A percentile compares a stretch with the other conserved stretches of the same genome.
Evolutionary conservation across 257 asterid genomes (phyloP).

Genomic region (Eustoma russellianum): DNA sequence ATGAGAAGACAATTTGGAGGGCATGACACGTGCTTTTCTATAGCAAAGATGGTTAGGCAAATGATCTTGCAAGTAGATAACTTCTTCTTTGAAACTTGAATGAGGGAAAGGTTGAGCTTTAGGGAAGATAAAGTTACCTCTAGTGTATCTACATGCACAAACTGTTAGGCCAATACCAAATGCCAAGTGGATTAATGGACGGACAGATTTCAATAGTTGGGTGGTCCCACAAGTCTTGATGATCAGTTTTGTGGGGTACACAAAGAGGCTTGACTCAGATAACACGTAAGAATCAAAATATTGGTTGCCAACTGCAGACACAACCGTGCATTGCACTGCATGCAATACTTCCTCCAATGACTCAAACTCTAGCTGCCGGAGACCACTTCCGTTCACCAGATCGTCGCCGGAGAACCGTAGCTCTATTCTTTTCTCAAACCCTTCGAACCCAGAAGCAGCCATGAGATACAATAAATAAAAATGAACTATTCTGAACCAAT

Average conservation of each 20-base stretch:
- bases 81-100: conserved; percentile 63
- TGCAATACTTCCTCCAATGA: conserved; percentile 55
- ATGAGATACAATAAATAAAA: conserved; percentile 14
- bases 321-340: conserved; percentile 91
- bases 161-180: conserved; percentile 44
- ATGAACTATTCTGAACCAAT: background rate
- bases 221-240: conserved; percentile 98
- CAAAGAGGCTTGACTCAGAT: conserved; percentile 79
- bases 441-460: conserved; percentile 96
- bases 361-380: conserved; percentile 52
- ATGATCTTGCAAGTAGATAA: conserved; percentile 38
- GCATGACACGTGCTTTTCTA: conserved; percentile 53
- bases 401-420: conserved; percentile 70
- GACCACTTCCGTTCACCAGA: conserved; percentile 42
- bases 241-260: conserved; percentile 73
- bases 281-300: conserved; percentile 74
- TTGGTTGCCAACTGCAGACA: conserved; percentile 73
- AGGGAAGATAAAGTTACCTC: conserved; percentile 94
- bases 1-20: conserved; percentile 43
- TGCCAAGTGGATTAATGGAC: conserved; percentile 45
- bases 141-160: conserved; percentile 73
- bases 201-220: conserved; percentile 67
- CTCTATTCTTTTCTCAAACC: conserved; percentile 87
- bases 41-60: conserved; percentile 44
- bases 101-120: conserved; percentile 77